Evolutionary conservation across 805 yeast species (phyloP), one percentile per base, ranked within the genome.

Genomic region (Saturnispora sanitii): DNA sequence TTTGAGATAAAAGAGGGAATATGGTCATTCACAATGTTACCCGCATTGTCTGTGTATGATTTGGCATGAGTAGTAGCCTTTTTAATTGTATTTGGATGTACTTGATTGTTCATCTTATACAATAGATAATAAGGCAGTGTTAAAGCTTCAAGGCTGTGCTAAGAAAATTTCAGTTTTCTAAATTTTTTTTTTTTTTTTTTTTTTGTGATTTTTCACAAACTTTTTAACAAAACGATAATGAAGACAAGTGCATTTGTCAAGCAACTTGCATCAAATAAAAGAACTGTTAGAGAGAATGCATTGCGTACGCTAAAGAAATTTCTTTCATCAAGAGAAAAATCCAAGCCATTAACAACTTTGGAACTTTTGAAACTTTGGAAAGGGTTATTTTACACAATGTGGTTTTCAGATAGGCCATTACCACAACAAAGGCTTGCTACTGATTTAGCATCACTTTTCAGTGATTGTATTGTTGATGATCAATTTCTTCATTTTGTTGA

Each of bases 351-450:
- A 30, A 53, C 67, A 5, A 62, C 56, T 35, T 54, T 72, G 30
- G 92, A 86, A 40, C 67, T 77, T 47, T 82, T 82, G 49, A 88
- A 90, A 57, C 65, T 92, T 45, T 92, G 98, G 96, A 87, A 84
- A 62, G 98, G 97, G n/a, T 68, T 92, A 31, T 92, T 81, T 61
- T 92, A 70, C 56, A 75, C 95, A 9, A 85, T 92, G 95, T 92
- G 98, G 97, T 86, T 82, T 64, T 75, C 94, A 56, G 98, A 92
- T 60, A 75, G 88, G 55, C 95, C 96, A 21, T 70, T 82, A 52
- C 92, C 95, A 19, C 98, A 92, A 61, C 95, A 87, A 60, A 65
- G 79, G 44, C 65, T 92, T 29, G 94, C 95, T 2, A 72, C 70
- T 36, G 77, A 74, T 33, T 65, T 92, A 46, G 94, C 90, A 37